These are phyloP conservation scores for Umbelopsis sp. DNA, from an alignment of 192 early-diverging fungal species.

Conservation along the genomic window DNA sequence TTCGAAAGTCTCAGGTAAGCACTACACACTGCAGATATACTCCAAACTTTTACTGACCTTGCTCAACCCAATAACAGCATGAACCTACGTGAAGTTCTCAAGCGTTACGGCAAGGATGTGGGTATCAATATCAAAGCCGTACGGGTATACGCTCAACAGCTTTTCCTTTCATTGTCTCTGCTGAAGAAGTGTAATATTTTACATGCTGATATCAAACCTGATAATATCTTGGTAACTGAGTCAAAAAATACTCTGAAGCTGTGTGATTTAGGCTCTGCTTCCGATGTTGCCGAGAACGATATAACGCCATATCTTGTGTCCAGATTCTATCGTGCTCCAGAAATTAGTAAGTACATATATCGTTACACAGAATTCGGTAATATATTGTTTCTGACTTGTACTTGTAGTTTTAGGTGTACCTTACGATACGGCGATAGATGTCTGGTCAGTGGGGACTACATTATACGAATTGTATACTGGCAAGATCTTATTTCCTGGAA, in stretches of 20 bases:
- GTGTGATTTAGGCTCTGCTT: conserved; percentile 93
- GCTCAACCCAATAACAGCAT: conserved; percentile 48
- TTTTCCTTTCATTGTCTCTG: conserved; percentile 83
- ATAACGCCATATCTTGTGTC: conserved; percentile 96
- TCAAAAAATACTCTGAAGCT: conserved; percentile 82
- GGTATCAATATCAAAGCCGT: conserved; percentile 95
- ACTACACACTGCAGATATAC: background rate
- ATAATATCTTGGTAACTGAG: conserved; percentile 93
- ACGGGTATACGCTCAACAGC: conserved; percentile 86
- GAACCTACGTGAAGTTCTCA: conserved; percentile 91
- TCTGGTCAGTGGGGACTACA: conserved; percentile 96
- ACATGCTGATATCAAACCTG: conserved; percentile 98
- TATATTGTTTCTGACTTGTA: conserved; percentile 2
- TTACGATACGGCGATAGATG: conserved; percentile 88
- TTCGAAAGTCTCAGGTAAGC: conserved; percentile 87
- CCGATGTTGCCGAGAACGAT: conserved; percentile 85
- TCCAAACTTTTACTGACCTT: background rate
- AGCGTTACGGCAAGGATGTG: conserved; percentile 93
- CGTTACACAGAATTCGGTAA: background rate
- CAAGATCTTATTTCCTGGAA: conserved; percentile 91
- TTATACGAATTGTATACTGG: conserved; percentile 96
- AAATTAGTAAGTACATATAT: conserved; percentile 73
- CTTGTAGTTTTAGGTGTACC: conserved; percentile 78
- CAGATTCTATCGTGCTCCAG: conserved; percentile 96
- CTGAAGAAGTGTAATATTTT: conserved; percentile 82